Evolutionary conservation across 23 red algal species (phyloP).

Genomic region (Rhodosorus marinus): DNA sequence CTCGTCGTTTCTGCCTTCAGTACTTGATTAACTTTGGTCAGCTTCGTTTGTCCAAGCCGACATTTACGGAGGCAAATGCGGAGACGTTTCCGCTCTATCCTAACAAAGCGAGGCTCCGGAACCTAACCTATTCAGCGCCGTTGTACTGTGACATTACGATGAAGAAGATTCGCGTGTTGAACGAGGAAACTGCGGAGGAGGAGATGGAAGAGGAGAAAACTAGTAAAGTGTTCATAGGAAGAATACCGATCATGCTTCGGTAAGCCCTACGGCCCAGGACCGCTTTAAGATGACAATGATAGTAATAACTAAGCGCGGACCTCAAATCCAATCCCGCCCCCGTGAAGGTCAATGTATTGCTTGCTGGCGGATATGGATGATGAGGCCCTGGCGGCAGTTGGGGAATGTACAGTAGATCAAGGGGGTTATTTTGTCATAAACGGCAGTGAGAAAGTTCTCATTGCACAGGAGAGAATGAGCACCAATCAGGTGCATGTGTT

Average conservation of each 20-base stretch:
- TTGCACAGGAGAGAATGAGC: slow-evolving; percentile 95
- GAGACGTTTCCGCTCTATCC: slow-evolving; percentile 64
- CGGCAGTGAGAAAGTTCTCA: slow-evolving; percentile 90
- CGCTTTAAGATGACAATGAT: too few species aligned
- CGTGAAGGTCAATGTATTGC: slow-evolving; percentile 60
- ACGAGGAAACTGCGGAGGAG: slow-evolving; percentile 39
- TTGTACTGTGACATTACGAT: slow-evolving; percentile 75
- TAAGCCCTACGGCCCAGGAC: too few species aligned
- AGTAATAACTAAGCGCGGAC: too few species aligned
- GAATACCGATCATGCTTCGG: slow-evolving; percentile 96
- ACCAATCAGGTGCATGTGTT: slow-evolving; percentile 89
- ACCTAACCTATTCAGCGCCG: slow-evolving; percentile 71
- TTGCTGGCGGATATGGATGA: slow-evolving; percentile 34
- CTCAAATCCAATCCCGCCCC: too few species aligned
- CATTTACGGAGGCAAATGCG: slow-evolving; percentile 71
- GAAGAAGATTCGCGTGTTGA: slow-evolving; percentile 5
- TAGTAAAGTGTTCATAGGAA: slow-evolving; percentile 35
- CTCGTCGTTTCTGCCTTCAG: too few species aligned
- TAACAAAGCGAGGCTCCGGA: slow-evolving; percentile 80
- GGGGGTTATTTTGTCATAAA: slow-evolving; percentile 99
- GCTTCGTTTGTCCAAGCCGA: slow-evolving; percentile 49
- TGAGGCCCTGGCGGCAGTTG: slow-evolving; percentile 48
- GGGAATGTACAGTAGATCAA: slow-evolving; percentile 94
- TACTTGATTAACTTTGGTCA: slow-evolving; percentile 75
- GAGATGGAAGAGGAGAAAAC: neutral